Conservation (phyloP, 2,329 filamentous ascomycete genomes). For the Leptoxyphium fumago region DNA sequence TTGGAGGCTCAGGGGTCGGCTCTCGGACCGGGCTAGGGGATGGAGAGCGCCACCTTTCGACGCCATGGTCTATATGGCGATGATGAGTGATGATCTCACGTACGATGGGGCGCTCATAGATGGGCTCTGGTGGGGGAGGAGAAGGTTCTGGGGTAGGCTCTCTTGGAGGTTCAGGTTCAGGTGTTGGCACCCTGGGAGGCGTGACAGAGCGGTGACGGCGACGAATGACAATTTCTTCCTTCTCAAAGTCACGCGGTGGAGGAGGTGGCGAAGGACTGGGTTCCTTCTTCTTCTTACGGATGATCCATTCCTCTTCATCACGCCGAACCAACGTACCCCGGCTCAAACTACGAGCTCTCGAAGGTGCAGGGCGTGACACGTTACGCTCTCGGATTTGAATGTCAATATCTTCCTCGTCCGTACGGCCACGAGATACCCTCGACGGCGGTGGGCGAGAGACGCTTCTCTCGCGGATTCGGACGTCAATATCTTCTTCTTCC, state of each 20-base stretch:
- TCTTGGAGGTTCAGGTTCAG: constrained; percentile 22
- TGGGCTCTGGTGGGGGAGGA: constrained; percentile 43
- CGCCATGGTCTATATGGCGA: constrained; percentile 66
- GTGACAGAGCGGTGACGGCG: constrained; percentile 25
- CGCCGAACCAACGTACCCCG: constrained; percentile 21
- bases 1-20: background rate
- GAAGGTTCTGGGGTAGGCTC: constrained; percentile 37
- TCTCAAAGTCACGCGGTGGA: constrained; percentile 19
- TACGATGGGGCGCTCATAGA: constrained; percentile 58
- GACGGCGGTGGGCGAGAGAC: constrained; percentile 12
- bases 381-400: constrained; percentile 14
- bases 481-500: background rate
- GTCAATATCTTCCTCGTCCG: constrained; percentile 23
- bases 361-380: constrained; percentile 8
- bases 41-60: constrained; percentile 32
- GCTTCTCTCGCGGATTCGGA: constrained; percentile 4
- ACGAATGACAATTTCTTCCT: constrained; percentile 32
- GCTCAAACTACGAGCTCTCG: constrained; percentile 14
- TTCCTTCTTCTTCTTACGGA: constrained; percentile 22
- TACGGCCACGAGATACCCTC: constrained; percentile 12
- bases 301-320: constrained; percentile 22
- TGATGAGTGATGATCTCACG: constrained; percentile 84
- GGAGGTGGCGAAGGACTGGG: constrained; percentile 20
- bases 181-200: constrained; percentile 11
- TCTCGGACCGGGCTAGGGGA: constrained; percentile 21